A percentile compares a stretch with the other conserved stretches of the same genome.
phyloP scores from a whole-genome alignment of 2,329 filamentous ascomycete genomes.

The Malbranchea cinnamomea region DNA sequence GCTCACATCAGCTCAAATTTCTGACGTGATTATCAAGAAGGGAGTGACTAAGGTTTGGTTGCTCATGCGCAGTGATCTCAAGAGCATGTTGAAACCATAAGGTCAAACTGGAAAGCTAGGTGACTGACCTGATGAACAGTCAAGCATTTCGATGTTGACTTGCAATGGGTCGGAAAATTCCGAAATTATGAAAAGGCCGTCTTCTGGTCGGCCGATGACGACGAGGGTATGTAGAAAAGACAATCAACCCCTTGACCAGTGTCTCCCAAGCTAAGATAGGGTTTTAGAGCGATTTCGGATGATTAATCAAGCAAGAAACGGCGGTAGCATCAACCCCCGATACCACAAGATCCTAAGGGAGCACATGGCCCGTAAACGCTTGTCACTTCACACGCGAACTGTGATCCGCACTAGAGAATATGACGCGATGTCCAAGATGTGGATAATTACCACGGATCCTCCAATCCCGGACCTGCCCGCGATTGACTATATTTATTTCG shows the following conservation, averaged over 20 bases:
- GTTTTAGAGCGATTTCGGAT: slow-evolving; percentile 48
- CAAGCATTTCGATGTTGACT: slow-evolving; percentile 64
- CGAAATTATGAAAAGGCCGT: slow-evolving; percentile 60
- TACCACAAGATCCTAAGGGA: slow-evolving; percentile 53
- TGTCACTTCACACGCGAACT: slow-evolving; percentile 45
- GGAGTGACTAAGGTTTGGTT: slow-evolving; percentile 56
- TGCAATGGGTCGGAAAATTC: slow-evolving; percentile 72
- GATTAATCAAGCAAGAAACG: slow-evolving; percentile 50
- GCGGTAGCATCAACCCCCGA: slow-evolving; percentile 59
- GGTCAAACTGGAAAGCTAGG: not conserved
- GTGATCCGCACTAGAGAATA: slow-evolving; percentile 39
- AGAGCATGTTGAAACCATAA: slow-evolving; percentile 22
- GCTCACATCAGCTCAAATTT: slow-evolving; percentile 59
- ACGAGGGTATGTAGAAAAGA: slow-evolving; percentile 32
- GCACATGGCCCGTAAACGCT: slow-evolving; percentile 37
- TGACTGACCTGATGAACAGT: slow-evolving; percentile 22
- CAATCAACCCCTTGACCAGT: not conserved
- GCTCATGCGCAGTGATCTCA: slow-evolving; percentile 44
- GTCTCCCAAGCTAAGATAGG: no score
- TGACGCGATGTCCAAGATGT: slow-evolving; percentile 32
- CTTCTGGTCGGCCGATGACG: slow-evolving; percentile 63
- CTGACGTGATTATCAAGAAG: slow-evolving; percentile 48
- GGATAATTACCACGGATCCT: slow-evolving; percentile 40
- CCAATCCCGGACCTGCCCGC: slow-evolving; percentile 33
- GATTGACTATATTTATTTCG: slow-evolving; percentile 59